A percentile compares a stretch with the other conserved stretches of the same genome.
Conservation (phyloP, 1,284 basidiomycete genomes). For the Cerrena zonata region DNA sequence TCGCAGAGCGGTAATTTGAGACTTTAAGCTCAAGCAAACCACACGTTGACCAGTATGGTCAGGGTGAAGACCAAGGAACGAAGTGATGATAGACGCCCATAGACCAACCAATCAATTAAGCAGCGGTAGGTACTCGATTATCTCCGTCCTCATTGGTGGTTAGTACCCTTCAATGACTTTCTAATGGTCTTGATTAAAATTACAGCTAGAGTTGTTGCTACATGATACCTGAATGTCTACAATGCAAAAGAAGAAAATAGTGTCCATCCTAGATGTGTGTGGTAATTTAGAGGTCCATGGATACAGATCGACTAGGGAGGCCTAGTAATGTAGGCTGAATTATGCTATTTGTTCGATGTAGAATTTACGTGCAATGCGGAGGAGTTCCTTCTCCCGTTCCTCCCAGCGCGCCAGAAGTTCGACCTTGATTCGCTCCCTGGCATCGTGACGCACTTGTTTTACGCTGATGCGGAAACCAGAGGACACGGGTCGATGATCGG, state of each 20-base stretch:
- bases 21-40: no score
- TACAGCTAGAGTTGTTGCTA: not conserved
- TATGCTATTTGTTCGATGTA: conserved; percentile 29
- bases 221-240: not conserved
- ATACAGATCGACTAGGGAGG: not conserved
- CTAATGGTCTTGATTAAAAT: not conserved
- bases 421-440: conserved; percentile 48
- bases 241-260: not conserved
- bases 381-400: conserved; percentile 47
- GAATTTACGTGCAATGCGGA: conserved; percentile 49
- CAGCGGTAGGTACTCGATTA: no score
- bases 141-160: no score
- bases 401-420: conserved; percentile 58
- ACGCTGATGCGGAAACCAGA: conserved; percentile 68
- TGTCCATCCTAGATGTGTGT: not conserved
- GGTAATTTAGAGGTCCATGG: not conserved
- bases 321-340: not conserved
- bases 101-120: no score
- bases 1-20: no score
- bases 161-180: not conserved
- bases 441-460: conserved; percentile 62
- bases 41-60: no score
- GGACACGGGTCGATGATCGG: conserved; percentile 85
- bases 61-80: no score
- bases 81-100: no score